These are phyloP conservation scores for Dioszegia crocea DNA, from an alignment of 768 basidiomycete genomes.

Conservation along the genomic window DNA sequence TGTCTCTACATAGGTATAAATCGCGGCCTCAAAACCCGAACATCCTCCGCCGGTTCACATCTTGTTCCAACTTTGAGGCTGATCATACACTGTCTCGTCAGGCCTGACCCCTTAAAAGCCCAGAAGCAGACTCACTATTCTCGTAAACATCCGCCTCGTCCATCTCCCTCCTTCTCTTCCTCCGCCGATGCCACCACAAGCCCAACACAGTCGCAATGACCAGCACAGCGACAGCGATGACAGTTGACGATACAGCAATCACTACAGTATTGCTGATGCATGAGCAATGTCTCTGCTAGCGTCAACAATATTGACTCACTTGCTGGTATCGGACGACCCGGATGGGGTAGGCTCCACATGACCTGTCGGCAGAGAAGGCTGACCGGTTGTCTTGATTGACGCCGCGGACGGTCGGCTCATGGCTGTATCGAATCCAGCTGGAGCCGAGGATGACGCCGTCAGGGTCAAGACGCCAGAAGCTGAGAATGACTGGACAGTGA, in stretches of 20 bases:
- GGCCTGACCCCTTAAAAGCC: too few relatives aligned
- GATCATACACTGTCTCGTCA: too few relatives aligned
- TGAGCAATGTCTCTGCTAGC: background rate
- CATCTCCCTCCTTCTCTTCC: constrained; percentile 13
- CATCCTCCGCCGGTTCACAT: too few relatives aligned
- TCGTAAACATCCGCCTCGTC: background rate
- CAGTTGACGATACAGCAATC: constrained; percentile 27
- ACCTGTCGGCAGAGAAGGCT: background rate
- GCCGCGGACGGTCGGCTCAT: background rate
- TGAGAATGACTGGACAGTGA: too few relatives aligned
- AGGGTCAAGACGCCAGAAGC: too few relatives aligned
- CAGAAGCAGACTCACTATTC: background rate
- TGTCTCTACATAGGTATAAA: too few relatives aligned
- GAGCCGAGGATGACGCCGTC: background rate
- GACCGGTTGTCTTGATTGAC: background rate
- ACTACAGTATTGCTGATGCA: constrained; percentile 9
- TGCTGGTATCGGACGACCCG: background rate
- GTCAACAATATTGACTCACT: background rate
- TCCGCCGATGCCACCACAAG: constrained; percentile 18
- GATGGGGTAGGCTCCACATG: background rate
- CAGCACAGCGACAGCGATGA: constrained; percentile 26
- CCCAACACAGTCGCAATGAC: constrained; percentile 19
- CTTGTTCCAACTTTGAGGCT: too few relatives aligned
- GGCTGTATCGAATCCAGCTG: background rate
- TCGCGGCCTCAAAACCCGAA: too few relatives aligned